These are phyloP conservation scores for Mycocentrospora acerina DNA, from an alignment of 2,329 filamentous ascomycete genomes.

Conservation along the genomic window DNA sequence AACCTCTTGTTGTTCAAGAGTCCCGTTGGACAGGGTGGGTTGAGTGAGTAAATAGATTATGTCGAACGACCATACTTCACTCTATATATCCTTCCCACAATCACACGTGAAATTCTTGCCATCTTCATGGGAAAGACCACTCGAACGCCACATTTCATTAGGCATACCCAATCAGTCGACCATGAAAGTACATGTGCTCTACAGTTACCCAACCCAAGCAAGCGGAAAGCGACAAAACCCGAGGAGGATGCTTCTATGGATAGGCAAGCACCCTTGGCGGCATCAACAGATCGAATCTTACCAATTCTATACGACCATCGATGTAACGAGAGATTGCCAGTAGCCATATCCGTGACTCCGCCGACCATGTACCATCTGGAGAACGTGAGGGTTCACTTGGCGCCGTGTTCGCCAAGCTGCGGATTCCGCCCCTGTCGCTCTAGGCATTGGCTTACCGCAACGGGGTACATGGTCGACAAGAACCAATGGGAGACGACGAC, in stretches of 20 bases:
- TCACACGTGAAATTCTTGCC: slow-evolving; percentile 4
- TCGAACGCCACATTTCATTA: slow-evolving; percentile 8
- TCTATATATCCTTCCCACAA: slow-evolving; percentile 15
- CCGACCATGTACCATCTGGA: slow-evolving; percentile 12
- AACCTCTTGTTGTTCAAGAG: slow-evolving; percentile 7
- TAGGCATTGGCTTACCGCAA: slow-evolving; percentile 5
- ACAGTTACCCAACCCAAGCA: slow-evolving; percentile 4
- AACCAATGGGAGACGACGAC: slow-evolving; percentile 13
- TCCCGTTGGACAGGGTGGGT: slow-evolving; percentile 10
- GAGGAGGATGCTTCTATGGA: slow-evolving; percentile 1
- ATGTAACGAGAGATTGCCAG: slow-evolving; percentile 1
- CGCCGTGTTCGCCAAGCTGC: slow-evolving; percentile 15
- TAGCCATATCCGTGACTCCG: slow-evolving; percentile 12
- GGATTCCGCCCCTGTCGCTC: slow-evolving; percentile 17
- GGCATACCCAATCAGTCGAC: slow-evolving; percentile 13
- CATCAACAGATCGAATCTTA: slow-evolving; percentile 9
- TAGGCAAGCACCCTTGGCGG: slow-evolving; percentile 12
- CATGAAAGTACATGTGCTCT: slow-evolving; percentile 17
- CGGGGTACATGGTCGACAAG: slow-evolving; percentile 2
- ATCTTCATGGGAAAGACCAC: slow-evolving; percentile 2
- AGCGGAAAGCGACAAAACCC: slow-evolving; percentile 3
- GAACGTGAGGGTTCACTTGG: slow-evolving; percentile 16
- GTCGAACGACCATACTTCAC: slow-evolving; percentile 3
- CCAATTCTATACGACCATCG: slow-evolving; percentile 4
- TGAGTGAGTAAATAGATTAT: slow-evolving; percentile 6